Percentiles rank a stretch among this genome's conserved stretches.
Evolutionary conservation across 371 early-diverging fungal species (phyloP).

Genomic region (Lichtheimia corymbifera): DNA sequence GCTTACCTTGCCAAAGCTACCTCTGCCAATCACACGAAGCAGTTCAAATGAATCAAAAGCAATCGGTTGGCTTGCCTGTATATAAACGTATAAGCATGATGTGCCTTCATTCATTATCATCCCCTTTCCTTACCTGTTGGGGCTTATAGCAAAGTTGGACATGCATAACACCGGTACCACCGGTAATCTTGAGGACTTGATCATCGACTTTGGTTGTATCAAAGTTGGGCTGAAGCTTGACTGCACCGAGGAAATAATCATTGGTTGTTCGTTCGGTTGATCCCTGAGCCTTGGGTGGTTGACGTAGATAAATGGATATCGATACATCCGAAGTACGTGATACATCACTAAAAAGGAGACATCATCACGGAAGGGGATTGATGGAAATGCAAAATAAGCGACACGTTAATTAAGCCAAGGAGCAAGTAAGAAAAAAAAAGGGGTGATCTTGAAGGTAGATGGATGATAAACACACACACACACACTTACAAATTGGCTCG

Average conservation of each 20-base stretch:
- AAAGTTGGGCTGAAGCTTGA: slow-evolving; percentile 71
- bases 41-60: slow-evolving; percentile 93
- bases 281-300: slow-evolving; percentile 47
- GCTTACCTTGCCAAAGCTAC: slow-evolving; percentile 91
- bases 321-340: slow-evolving; percentile 82
- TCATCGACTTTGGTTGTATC: slow-evolving; percentile 51
- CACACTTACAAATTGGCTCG: slow-evolving; percentile 81
- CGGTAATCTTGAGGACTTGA: slow-evolving; percentile 32
- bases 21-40: slow-evolving; percentile 94
- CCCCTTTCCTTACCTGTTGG: slow-evolving; percentile 46
- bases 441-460: slow-evolving; percentile 7
- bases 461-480: slow-evolving; percentile 50
- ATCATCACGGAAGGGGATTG: slow-evolving; percentile 63
- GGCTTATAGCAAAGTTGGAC: slow-evolving; percentile 74
- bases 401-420: slow-evolving; percentile 6
- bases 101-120: not conserved
- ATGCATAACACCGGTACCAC: slow-evolving; percentile 68
- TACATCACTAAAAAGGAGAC: slow-evolving; percentile 86
- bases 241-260: slow-evolving; percentile 72
- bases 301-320: slow-evolving; percentile 84
- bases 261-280: slow-evolving; percentile 43
- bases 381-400: slow-evolving; percentile 4
- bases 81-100: slow-evolving; percentile 1
- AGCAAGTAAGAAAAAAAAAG: not conserved
- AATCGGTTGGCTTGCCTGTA: slow-evolving; percentile 61